phyloP scores from a whole-genome alignment of 139 green algal genomes.

The Parachlorella kessleri region DNA sequence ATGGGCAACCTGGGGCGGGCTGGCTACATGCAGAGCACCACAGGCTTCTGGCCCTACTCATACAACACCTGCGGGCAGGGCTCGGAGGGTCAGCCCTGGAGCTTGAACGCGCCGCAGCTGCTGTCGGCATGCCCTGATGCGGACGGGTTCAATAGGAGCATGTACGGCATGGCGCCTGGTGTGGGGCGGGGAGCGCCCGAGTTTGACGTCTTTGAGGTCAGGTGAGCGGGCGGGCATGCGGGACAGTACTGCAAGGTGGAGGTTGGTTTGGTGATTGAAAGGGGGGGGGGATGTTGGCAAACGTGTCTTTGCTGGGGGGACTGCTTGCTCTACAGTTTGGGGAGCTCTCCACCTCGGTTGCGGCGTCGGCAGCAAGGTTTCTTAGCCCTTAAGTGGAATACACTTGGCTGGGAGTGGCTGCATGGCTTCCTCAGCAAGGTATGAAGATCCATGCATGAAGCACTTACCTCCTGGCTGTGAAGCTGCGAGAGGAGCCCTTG shows the following conservation, averaged over 20 bases:
- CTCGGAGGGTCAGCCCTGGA: conserved; percentile 28
- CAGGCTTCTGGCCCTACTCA: conserved; percentile 51
- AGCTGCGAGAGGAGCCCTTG: too few species aligned
- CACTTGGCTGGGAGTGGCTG: too few species aligned
- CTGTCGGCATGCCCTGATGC: conserved; percentile 15
- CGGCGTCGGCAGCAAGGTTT: too few species aligned
- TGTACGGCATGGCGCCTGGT: conserved; percentile 13
- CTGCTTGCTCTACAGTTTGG: too few species aligned
- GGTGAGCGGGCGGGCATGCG: neutral
- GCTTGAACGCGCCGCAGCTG: neutral
- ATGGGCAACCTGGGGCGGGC: conserved; percentile 57
- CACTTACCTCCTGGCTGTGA: too few species aligned
- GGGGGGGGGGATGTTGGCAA: neutral
- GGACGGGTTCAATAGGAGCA: neutral
- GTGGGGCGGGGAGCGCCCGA: conserved; percentile 46
- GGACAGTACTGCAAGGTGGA: too few species aligned
- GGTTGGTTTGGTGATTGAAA: too few species aligned
- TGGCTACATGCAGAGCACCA: conserved; percentile 42
- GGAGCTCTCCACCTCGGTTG: too few species aligned
- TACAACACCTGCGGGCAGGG: conserved; percentile 46
- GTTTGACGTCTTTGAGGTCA: conserved; percentile 58
- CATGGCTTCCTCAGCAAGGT: too few species aligned
- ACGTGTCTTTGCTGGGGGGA: neutral
- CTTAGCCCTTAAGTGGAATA: too few species aligned
- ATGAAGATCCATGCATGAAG: too few species aligned